Conservation (phyloP, 1,139 yeast genomes). For the Schwanniomyces etchellsii region DNA sequence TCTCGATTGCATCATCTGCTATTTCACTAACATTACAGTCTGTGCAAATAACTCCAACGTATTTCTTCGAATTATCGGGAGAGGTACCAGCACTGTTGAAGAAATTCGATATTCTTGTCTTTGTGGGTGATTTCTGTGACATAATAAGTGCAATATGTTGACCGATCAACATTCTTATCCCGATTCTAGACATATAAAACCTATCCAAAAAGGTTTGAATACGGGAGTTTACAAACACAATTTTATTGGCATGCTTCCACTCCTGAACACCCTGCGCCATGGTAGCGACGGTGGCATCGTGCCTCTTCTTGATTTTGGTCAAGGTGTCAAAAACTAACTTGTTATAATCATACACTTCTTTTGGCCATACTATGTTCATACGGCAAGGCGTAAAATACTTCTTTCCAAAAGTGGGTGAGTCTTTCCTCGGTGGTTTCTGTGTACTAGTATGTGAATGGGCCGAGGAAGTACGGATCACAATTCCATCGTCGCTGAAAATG, state of each 20-base stretch:
- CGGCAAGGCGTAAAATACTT: slow-evolving; percentile 61
- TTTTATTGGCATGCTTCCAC: slow-evolving; percentile 63
- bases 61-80: slow-evolving; percentile 26
- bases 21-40: slow-evolving; percentile 74
- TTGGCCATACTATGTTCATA: slow-evolving; percentile 54
- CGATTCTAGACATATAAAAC: slow-evolving; percentile 82
- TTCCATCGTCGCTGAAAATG: slow-evolving; percentile 49
- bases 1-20: slow-evolving; percentile 80
- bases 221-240: slow-evolving; percentile 49
- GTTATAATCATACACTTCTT: slow-evolving; percentile 71
- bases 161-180: slow-evolving; percentile 84
- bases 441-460: slow-evolving; percentile 8
- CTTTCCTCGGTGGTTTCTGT: slow-evolving; percentile 10
- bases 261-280: slow-evolving; percentile 91
- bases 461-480: slow-evolving; percentile 33
- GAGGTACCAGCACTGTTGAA: slow-evolving; percentile 23
- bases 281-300: slow-evolving; percentile 90
- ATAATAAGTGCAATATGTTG: slow-evolving; percentile 79
- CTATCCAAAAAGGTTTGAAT: slow-evolving; percentile 76
- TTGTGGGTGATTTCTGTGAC: slow-evolving; percentile 52
- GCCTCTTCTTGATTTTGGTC: slow-evolving; percentile 70
- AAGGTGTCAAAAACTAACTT: slow-evolving; percentile 60
- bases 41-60: slow-evolving; percentile 83
- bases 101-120: slow-evolving; percentile 29
- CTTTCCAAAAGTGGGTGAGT: slow-evolving; percentile 43